A percentile compares a stretch with the other conserved stretches of the same genome.
These are phyloP conservation scores for Termitomyces sp. DNA, from an alignment of 768 basidiomycete species.

Conservation along the genomic window DNA sequence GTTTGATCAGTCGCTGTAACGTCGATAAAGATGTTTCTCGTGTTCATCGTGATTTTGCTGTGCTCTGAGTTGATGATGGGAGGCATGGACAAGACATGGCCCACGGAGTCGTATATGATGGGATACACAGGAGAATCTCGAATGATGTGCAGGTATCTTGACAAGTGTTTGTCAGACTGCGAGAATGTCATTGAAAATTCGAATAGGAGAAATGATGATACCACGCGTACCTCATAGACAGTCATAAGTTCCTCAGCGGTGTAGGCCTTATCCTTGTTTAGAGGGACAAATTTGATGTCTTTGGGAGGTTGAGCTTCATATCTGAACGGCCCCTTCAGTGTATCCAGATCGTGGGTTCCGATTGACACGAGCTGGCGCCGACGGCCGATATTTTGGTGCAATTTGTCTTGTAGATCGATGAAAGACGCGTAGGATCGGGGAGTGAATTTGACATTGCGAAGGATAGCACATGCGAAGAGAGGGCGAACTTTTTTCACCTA, in stretches of 20 bases:
- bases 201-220: neutral
- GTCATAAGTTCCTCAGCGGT: constrained; percentile 92
- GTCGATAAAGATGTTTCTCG: constrained; percentile 94
- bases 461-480: constrained; percentile 85
- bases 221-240: constrained; percentile 79
- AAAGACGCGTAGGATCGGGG: constrained; percentile 90
- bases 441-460: constrained; percentile 89
- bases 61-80: constrained; percentile 98
- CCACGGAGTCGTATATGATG: constrained; percentile 90
- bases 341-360: constrained; percentile 96
- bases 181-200: neutral
- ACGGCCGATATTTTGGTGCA: constrained; percentile 94
- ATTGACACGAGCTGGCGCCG: constrained; percentile 90
- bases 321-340: constrained; percentile 81
- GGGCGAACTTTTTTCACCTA: constrained; percentile 85
- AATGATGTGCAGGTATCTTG: constrained; percentile 88
- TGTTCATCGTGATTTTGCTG: constrained; percentile 94
- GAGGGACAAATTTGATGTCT: constrained; percentile 87
- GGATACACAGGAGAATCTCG: constrained; percentile 95
- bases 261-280: constrained; percentile 76
- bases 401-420: constrained; percentile 98
- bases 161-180: constrained; percentile 89
- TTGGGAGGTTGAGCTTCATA: constrained; percentile 81
- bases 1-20: constrained; percentile 96
- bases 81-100: constrained; percentile 92